Evolutionary conservation across 2,329 filamentous ascomycete genomes (phyloP), one percentile per base, ranked within the genome.

Genomic region (Xylaria polymorpha): DNA sequence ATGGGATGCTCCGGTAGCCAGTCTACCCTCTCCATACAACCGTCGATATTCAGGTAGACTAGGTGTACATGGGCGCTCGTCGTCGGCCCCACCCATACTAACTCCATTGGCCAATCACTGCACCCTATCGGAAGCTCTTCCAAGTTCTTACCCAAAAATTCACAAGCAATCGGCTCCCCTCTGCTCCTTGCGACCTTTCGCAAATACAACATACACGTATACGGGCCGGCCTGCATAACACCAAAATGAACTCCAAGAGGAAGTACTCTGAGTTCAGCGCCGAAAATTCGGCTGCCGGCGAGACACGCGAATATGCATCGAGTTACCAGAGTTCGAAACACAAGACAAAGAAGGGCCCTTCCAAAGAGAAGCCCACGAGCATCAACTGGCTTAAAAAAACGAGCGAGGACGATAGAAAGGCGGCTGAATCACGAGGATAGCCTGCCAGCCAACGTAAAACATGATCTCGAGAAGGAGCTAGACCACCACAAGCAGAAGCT

Each of bases 391-490:
- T 92, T 92, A 61, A 94, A 92, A 81, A 92, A 92, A 80, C 87
- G 91, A 55, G 89, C 89, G 67, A 86, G 93, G 63, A 89, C 90
- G 61, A 88, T 94, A 64, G 87, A 89, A 75, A 86, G 93, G 61
- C 85, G 90, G 10, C 84, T 95, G 41, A 84, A 87, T 56, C 85
- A 86, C 69, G 85, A 86, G 14, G 81, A 87, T 59, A 86, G 89
- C 62, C 84, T 94, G 61, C 91, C 92, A 0, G 90, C 91, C 37
- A 86, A 91, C 75, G 86, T 92, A 10, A 85, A 89, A 66, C 84
- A 89, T 51, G 90, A 93, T 32, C 85, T 92, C 68, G 91, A 94
- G 80, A 86, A 92, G 64, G 92, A 94, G 77, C 81, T 95, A 71
- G 86, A 86, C 56, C 86, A 90, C 4, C 90, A 90, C 75, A 85